Percentiles rank a stretch among this genome's conserved stretches.
Conservation (phyloP, 345 rosid genomes). For the Noccaea caerulescens region DNA sequence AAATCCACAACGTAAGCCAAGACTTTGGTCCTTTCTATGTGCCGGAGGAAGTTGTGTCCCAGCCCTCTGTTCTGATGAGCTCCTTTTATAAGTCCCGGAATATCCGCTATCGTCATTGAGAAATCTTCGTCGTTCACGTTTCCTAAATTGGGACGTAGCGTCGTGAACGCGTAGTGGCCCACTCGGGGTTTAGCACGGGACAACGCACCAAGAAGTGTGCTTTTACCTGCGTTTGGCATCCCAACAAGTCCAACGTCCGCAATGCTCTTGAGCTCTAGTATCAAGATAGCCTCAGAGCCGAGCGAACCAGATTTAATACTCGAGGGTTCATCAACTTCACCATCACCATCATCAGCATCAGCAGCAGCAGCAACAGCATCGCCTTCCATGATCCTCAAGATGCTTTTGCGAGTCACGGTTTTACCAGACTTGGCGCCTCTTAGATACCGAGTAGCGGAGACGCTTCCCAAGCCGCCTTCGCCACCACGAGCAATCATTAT, state of each 20-base stretch:
- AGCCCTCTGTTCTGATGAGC: slow-evolving; percentile 86
- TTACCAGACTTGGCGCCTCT: slow-evolving; percentile 49
- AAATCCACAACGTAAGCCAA: slow-evolving; percentile 88
- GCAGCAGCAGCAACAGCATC: too few species aligned
- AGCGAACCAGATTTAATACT: slow-evolving; percentile 57
- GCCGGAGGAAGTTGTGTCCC: slow-evolving; percentile 89
- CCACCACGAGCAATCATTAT: slow-evolving; percentile 79
- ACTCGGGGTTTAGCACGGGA: slow-evolving; percentile 84
- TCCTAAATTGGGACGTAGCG: slow-evolving; percentile 86
- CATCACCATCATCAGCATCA: slow-evolving; percentile 42
- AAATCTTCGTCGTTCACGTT: slow-evolving; percentile 75
- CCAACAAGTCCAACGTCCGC: slow-evolving; percentile 99
- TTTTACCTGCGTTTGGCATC: slow-evolving; percentile 96
- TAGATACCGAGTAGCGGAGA: slow-evolving; percentile 49
- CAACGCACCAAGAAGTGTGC: slow-evolving; percentile 85
- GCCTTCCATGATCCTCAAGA: slow-evolving; percentile 22
- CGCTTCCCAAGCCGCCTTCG: slow-evolving; percentile 83
- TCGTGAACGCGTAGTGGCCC: slow-evolving; percentile 90
- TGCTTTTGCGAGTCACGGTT: slow-evolving; percentile 15
- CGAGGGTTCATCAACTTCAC: slow-evolving; percentile 45
- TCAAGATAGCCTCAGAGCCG: slow-evolving; percentile 66
- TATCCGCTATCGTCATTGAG: slow-evolving; percentile 90
- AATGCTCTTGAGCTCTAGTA: slow-evolving; percentile 88
- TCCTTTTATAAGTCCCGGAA: slow-evolving; percentile 92
- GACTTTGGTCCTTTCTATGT: slow-evolving; percentile 94